Percentiles rank a stretch among this genome's conserved stretches.
Conservation (phyloP, 1,284 basidiomycete species). For the Rhodofomes roseus region DNA sequence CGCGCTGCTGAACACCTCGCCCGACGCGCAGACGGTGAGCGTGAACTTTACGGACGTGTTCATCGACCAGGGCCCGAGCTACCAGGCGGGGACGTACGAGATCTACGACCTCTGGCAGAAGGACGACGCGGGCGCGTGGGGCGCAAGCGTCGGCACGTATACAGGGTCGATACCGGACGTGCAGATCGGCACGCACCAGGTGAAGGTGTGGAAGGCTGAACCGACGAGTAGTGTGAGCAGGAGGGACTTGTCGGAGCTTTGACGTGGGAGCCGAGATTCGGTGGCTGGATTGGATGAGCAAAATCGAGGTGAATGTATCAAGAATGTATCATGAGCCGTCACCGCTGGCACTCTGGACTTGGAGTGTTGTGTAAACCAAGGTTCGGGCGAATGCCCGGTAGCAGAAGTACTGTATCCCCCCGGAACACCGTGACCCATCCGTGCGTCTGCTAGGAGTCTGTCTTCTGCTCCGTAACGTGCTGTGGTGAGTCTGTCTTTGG, state of each 20-base stretch:
- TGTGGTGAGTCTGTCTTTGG: neutral
- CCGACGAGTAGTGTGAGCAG: conserved; percentile 9
- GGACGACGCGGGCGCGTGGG: conserved; percentile 30
- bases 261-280: neutral
- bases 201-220: conserved; percentile 26
- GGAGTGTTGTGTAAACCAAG: neutral
- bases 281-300: neutral
- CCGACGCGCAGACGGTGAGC: conserved; percentile 28
- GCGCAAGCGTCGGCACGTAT: conserved; percentile 27
- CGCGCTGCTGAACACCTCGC: conserved; percentile 35
- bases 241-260: conserved; percentile 5
- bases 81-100: conserved; percentile 27
- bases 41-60: conserved; percentile 33
- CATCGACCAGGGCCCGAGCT: conserved; percentile 28
- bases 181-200: conserved; percentile 24
- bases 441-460: neutral
- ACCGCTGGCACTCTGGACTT: no score
- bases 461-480: neutral
- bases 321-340: neutral
- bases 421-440: no score
- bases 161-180: conserved; percentile 23
- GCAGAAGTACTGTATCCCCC: no score
- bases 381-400: no score
- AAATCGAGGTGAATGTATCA: neutral
- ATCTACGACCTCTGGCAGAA: conserved; percentile 38